phyloP scores from a whole-genome alignment of 257 asterid species.

The Ehretia macrophylla region DNA sequence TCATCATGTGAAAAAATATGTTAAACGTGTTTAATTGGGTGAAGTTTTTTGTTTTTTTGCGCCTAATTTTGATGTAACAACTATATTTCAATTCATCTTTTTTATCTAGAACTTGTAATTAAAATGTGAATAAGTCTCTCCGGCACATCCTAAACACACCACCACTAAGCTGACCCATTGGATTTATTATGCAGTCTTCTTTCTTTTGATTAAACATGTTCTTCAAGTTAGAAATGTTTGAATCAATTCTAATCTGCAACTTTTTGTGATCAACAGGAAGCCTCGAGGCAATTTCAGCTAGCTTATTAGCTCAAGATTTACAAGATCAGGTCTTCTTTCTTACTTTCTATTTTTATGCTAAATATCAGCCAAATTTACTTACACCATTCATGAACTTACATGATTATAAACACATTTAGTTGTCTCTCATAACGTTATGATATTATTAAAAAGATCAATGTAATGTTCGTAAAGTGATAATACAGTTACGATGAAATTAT shows the following conservation, averaged over 20 bases:
- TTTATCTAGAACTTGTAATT: too few relatives aligned
- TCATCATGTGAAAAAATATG: too few relatives aligned
- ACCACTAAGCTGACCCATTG: background rate
- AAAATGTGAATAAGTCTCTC: background rate
- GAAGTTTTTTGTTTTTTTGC: too few relatives aligned
- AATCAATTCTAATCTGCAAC: background rate
- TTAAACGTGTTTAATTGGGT: too few relatives aligned
- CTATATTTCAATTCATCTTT: too few relatives aligned
- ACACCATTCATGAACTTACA: background rate
- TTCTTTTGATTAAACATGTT: background rate
- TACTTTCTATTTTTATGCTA: background rate
- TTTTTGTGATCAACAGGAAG: background rate
- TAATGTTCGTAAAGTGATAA: too few relatives aligned
- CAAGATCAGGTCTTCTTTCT: background rate
- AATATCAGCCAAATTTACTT: background rate
- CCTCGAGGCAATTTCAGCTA: background rate
- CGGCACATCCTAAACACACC: too few relatives aligned
- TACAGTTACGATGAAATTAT: too few relatives aligned
- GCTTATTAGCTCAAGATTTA: constrained; percentile 1
- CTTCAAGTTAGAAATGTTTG: background rate
- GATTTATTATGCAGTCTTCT: background rate
- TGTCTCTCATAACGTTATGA: too few relatives aligned
- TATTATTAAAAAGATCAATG: too few relatives aligned
- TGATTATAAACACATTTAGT: background rate
- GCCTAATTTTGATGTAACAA: too few relatives aligned